Conservation (phyloP, 2,329 filamentous ascomycete species). For the Chaetomiaceae sp. region DNA sequence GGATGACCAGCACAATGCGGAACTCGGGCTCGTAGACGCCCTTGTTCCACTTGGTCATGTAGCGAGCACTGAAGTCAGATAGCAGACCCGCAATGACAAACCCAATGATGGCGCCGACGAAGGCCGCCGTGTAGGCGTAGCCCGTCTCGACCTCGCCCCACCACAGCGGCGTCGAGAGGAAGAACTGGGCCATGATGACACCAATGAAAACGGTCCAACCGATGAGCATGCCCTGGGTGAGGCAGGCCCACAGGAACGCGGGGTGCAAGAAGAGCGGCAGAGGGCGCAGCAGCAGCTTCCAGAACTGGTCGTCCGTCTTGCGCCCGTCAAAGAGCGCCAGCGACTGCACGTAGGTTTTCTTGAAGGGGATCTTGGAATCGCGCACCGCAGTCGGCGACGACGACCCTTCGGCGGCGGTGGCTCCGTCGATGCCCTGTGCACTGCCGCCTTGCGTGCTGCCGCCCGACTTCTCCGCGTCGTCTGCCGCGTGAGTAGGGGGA, state of each 20-base stretch:
- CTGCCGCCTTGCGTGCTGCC: neutral
- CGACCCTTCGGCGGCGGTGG: slow-evolving; percentile 13
- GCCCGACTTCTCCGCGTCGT: slow-evolving; percentile 8
- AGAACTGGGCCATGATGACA: slow-evolving; percentile 74
- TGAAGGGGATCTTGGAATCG: slow-evolving; percentile 32
- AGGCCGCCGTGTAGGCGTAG: slow-evolving; percentile 81
- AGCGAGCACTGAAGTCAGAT: slow-evolving; percentile 64
- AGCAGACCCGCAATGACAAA: slow-evolving; percentile 69
- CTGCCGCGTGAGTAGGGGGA: too few relatives aligned
- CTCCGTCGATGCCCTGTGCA: neutral
- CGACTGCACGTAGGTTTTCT: slow-evolving; percentile 54
- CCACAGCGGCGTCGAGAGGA: slow-evolving; percentile 72
- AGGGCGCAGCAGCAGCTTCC: slow-evolving; percentile 60
- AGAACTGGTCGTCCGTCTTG: slow-evolving; percentile 71
- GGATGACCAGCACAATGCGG: slow-evolving; percentile 72
- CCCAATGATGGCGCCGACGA: slow-evolving; percentile 73
- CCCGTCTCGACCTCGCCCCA: slow-evolving; percentile 77
- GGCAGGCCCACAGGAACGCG: slow-evolving; percentile 69
- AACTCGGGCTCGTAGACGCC: slow-evolving; percentile 92
- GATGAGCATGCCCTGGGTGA: slow-evolving; percentile 85
- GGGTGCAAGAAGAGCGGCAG: slow-evolving; percentile 80
- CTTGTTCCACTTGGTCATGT: slow-evolving; percentile 65
- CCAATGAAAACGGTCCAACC: slow-evolving; percentile 95
- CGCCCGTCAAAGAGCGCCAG: slow-evolving; percentile 72
- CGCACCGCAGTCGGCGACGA: neutral